Conservation (phyloP, 805 yeast genomes). For the Torulaspora maleeae region DNA sequence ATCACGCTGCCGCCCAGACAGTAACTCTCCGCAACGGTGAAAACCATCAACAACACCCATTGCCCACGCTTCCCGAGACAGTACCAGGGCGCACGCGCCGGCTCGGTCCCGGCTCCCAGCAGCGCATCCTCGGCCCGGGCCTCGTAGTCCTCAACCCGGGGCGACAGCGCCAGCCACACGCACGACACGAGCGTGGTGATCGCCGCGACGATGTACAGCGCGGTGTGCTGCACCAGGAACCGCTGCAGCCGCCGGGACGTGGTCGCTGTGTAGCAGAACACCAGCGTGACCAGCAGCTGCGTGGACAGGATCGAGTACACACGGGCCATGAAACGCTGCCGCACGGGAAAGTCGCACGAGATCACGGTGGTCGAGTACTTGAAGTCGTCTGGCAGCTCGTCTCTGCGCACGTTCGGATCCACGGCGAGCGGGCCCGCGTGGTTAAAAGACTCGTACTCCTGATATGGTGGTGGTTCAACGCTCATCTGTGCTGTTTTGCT, state of each 20-base stretch:
- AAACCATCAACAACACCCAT: slow-evolving; percentile 52
- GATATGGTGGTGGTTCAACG: slow-evolving; percentile 7
- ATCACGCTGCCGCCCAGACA: slow-evolving; percentile 64
- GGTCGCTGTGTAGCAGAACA: slow-evolving; percentile 26
- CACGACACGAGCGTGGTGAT: slow-evolving; percentile 60
- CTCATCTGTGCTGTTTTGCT: neutral
- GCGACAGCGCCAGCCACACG: slow-evolving; percentile 58
- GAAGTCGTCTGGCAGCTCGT: slow-evolving; percentile 60
- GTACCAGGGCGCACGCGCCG: slow-evolving; percentile 29
- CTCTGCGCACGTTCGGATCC: neutral
- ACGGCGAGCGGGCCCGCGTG: neutral
- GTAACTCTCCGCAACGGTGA: slow-evolving; percentile 73
- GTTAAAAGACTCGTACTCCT: slow-evolving; percentile 6
- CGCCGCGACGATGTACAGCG: slow-evolving; percentile 54
- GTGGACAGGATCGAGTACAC: slow-evolving; percentile 67
- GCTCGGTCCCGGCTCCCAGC: slow-evolving; percentile 1
- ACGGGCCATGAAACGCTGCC: slow-evolving; percentile 71
- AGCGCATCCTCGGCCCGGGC: slow-evolving; percentile 8
- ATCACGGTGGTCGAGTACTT: slow-evolving; percentile 74
- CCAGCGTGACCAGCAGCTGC: slow-evolving; percentile 61
- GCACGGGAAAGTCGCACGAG: slow-evolving; percentile 67
- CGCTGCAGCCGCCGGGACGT: slow-evolving; percentile 18
- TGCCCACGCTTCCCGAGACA: slow-evolving; percentile 27
- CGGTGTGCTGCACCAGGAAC: slow-evolving; percentile 55
- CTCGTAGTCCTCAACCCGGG: slow-evolving; percentile 66